Percentiles rank a stretch among this genome's conserved stretches.
Conservation (phyloP, 164 flowering plant species). For the Annona squamosa region DNA sequence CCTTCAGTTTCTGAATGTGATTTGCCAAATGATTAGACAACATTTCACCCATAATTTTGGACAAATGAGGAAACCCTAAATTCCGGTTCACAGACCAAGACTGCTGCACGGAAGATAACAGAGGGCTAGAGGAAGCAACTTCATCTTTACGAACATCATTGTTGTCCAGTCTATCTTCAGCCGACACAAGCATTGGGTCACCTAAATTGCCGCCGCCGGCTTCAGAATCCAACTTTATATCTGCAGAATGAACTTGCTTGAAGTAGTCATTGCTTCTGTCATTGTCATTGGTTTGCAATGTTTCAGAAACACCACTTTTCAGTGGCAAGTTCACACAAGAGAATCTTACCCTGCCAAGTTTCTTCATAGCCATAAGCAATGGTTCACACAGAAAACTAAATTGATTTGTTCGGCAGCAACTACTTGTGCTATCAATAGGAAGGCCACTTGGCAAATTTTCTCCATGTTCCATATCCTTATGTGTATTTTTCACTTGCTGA, state of each 20-base stretch:
- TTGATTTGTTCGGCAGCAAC: slow-evolving; percentile 2
- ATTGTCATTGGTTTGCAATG: slow-evolving; percentile 5
- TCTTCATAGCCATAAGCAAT: slow-evolving; percentile 22
- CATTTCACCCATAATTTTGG: slow-evolving; percentile 21
- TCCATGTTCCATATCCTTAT: slow-evolving; percentile 7
- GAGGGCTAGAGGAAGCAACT: slow-evolving; percentile 19
- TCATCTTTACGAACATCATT: slow-evolving; percentile 19
- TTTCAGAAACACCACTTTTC: slow-evolving; percentile 9
- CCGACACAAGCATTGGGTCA: slow-evolving; percentile 19
- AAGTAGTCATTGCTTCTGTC: slow-evolving; percentile 9
- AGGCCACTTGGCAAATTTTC: slow-evolving; percentile 12
- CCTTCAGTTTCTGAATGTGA: slow-evolving; percentile 43
- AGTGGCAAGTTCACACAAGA: slow-evolving; percentile 15
- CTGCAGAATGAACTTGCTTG: slow-evolving; percentile 8
- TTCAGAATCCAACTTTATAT: slow-evolving; percentile 5
- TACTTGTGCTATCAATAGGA: slow-evolving; percentile 11
- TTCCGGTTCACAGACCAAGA: slow-evolving; percentile 24
- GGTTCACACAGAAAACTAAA: slow-evolving; percentile 23
- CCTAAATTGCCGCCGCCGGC: slow-evolving; percentile 12
- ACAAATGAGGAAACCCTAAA: slow-evolving; percentile 22
- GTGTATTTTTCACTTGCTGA: slow-evolving; percentile 1
- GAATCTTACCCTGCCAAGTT: slow-evolving; percentile 16
- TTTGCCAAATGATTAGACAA: slow-evolving; percentile 30
- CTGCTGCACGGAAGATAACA: slow-evolving; percentile 21
- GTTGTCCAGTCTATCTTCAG: slow-evolving; percentile 20